Evolutionary conservation across 2,329 filamentous ascomycete genomes (phyloP).

Genomic region (Stromatinia cepivora): DNA sequence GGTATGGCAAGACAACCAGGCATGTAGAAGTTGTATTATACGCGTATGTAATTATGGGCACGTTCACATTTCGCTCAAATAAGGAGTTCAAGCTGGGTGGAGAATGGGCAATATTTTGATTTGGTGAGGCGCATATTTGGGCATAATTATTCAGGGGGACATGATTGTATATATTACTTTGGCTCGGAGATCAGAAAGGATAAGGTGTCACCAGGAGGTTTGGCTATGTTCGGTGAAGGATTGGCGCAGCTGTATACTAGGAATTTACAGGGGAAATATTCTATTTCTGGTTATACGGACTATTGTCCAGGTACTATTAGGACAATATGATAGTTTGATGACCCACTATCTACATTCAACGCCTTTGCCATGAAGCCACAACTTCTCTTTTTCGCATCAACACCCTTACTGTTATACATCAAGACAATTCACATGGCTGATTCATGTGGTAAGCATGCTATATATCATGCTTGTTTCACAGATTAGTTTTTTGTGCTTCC

Average conservation of each 20-base stretch:
- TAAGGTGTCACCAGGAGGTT: neutral
- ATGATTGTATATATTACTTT: slow-evolving; percentile 5
- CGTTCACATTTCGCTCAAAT: neutral
- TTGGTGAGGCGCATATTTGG: slow-evolving; percentile 9
- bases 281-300: neutral
- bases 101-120: slow-evolving; percentile 2
- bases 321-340: neutral
- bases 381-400: neutral
- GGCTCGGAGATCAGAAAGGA: slow-evolving; percentile 1
- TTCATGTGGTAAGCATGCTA: neutral
- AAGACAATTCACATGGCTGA: neutral
- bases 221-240: neutral
- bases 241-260: neutral
- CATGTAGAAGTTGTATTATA: slow-evolving; percentile 14
- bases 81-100: neutral
- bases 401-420: neutral
- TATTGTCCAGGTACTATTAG: neutral
- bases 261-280: neutral
- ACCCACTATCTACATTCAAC: neutral
- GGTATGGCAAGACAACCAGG: slow-evolving; percentile 32
- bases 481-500: neutral
- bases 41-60: neutral
- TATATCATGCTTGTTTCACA: slow-evolving; percentile 1
- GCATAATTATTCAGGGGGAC: neutral
- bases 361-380: neutral